Evolutionary conservation across 1,284 basidiomycete genomes (phyloP), one percentile per base, ranked within the genome.

Genomic region (Pseudozyma sp.): DNA sequence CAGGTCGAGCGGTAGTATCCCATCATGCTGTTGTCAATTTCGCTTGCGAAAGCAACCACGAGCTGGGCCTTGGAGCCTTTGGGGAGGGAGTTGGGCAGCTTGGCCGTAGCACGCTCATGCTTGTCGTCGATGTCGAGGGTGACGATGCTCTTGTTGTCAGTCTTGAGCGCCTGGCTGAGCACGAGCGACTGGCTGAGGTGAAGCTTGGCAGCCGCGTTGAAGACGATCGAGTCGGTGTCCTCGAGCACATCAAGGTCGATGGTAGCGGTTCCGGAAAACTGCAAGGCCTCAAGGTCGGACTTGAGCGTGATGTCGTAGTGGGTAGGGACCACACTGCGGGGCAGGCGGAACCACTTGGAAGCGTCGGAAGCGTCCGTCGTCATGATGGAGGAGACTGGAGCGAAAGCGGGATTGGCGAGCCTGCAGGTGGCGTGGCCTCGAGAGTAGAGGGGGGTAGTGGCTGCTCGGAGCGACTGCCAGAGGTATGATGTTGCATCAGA

Each of bases 271-370:
- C 95, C 95, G 42, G 90, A 87, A 83, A 94, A 97, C 19, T 85
- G 88, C 54, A 89, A 87, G 29, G 88, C 88, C 67, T 91, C 88
- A 54, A 97, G 88, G 85, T 96, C 92, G 4, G 94, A 81, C 84
- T 89, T 91, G 85, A 96, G 87, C 50, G 90, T 91, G 54, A 97
- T 85, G 78, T 87, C 92, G 86, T 97, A 97, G 85, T 95, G 93
- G 30, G 86, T 88, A 19, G 93, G 91, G 75, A 88, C 89, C 63
- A 93, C 90, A 77, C 90, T 87, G 10, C 88, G 88, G 11, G 93
- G 93, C 52, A 96, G 89, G 75, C 93, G 90, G 85, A 91, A 92
- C 78, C 76, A 78, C 68, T 72, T 66, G 59, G 73, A 76, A n/a
- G 68, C 68, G 54, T 75, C 72, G 60, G 63, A 54, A 34, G 72